phyloP scores from a whole-genome alignment of 345 rosid genomes.

The Heritiera fomes region DNA sequence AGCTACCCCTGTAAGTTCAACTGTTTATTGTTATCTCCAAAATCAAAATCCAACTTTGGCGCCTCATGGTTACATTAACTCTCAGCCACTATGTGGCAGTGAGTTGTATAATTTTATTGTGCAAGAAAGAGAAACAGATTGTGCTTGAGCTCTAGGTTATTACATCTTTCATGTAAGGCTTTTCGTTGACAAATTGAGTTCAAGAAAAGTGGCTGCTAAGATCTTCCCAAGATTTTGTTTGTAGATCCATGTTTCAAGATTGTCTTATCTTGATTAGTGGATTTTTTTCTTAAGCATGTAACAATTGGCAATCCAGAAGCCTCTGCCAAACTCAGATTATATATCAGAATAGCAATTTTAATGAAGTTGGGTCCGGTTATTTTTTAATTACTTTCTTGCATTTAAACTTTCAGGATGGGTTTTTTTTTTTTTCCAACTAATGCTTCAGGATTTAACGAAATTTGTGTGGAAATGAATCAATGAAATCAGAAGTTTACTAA shows the following conservation, averaged over 20 bases:
- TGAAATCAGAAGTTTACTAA: neutral
- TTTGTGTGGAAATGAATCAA: neutral
- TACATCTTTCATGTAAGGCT: neutral
- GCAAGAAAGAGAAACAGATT: neutral
- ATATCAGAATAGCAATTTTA: neutral
- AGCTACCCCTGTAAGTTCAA: constrained; percentile 70
- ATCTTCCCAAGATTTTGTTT: constrained; percentile 1
- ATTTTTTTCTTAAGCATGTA: neutral
- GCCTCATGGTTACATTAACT: constrained; percentile 5
- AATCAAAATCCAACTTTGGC: neutral
- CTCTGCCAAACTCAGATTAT: neutral
- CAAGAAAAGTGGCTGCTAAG: neutral
- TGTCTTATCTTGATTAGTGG: neutral
- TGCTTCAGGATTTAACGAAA: neutral
- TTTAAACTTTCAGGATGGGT: neutral
- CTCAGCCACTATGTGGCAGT: constrained; percentile 7
- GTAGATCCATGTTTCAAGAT: neutral
- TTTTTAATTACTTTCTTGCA: neutral
- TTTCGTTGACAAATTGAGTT: constrained; percentile 5
- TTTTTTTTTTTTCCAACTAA: neutral
- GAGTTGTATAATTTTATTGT: neutral
- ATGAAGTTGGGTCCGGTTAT: neutral
- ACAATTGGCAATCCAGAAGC: neutral
- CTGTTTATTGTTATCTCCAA: constrained; percentile 18
- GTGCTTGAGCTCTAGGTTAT: constrained; percentile 13